Evolutionary conservation across 1,284 basidiomycete species (phyloP).

Genomic region (Cryptococcus sp.): DNA sequence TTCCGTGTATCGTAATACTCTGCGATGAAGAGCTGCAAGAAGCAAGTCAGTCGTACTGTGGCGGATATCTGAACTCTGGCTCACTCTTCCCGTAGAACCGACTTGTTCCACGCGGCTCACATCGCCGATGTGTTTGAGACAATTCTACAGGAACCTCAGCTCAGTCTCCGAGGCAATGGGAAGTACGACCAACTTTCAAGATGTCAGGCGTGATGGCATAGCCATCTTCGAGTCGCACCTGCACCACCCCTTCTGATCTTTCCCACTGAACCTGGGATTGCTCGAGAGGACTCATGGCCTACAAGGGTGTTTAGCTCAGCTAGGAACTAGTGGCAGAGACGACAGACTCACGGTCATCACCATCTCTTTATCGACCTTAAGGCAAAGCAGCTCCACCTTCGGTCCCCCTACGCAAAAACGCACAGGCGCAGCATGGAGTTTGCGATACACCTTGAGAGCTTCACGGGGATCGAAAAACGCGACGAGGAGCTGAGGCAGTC

Average conservation of each 20-base stretch:
- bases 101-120: constrained; percentile 23
- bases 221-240: constrained; percentile 23
- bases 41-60: too few relatives aligned
- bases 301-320: background rate
- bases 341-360: background rate
- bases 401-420: constrained; percentile 14
- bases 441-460: constrained; percentile 29
- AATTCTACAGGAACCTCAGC: constrained; percentile 20
- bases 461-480: constrained; percentile 46
- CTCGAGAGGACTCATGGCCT: constrained; percentile 28
- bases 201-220: constrained; percentile 10
- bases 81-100: constrained; percentile 24
- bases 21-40: constrained; percentile 35
- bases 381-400: constrained; percentile 26
- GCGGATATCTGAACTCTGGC: background rate
- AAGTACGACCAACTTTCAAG: constrained; percentile 21
- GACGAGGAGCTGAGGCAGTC: constrained; percentile 35
- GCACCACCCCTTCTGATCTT: constrained; percentile 8
- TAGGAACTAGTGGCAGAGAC: too few relatives aligned
- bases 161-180: background rate
- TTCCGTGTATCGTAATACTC: constrained; percentile 44
- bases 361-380: constrained; percentile 19
- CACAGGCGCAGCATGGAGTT: constrained; percentile 22
- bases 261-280: constrained; percentile 12
- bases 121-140: constrained; percentile 25